phyloP scores from a whole-genome alignment of 2,329 filamentous ascomycete species.

The Fonsecaea monophora region DNA sequence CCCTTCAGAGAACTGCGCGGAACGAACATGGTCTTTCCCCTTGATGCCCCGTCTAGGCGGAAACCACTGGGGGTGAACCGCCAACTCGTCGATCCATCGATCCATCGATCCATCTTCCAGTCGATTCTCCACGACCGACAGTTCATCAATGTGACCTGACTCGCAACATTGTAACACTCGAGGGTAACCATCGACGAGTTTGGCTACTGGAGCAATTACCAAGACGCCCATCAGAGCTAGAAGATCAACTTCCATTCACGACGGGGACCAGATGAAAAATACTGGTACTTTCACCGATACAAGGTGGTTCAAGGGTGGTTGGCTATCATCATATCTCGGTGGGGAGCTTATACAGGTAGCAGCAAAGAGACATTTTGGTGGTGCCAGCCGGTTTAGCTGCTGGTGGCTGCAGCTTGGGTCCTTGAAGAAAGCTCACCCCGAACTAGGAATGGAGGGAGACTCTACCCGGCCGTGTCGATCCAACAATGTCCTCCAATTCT shows the following conservation, averaged over 20 bases:
- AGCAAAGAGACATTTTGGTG: neutral
- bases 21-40: neutral
- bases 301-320: neutral
- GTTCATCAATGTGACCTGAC: constrained; percentile 26
- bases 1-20: neutral
- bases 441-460: constrained; percentile 12
- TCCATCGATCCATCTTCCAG: neutral
- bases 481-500: constrained; percentile 7
- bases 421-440: constrained; percentile 16
- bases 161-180: constrained; percentile 20
- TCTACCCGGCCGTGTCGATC: constrained; percentile 2
- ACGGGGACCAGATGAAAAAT: constrained; percentile 3
- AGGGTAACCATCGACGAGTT: constrained; percentile 9
- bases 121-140: constrained; percentile 12
- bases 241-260: constrained; percentile 8
- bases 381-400: neutral
- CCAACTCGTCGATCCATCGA: constrained; percentile 1
- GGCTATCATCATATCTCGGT: neutral
- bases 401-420: constrained; percentile 3
- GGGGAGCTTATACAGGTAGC: neutral
- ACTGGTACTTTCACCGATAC: neutral
- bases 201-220: constrained; percentile 1
- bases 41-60: neutral
- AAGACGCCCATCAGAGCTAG: constrained; percentile 16
- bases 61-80: neutral